phyloP scores from a whole-genome alignment of 805 yeast species.

The Ogataea zsoltii region DNA sequence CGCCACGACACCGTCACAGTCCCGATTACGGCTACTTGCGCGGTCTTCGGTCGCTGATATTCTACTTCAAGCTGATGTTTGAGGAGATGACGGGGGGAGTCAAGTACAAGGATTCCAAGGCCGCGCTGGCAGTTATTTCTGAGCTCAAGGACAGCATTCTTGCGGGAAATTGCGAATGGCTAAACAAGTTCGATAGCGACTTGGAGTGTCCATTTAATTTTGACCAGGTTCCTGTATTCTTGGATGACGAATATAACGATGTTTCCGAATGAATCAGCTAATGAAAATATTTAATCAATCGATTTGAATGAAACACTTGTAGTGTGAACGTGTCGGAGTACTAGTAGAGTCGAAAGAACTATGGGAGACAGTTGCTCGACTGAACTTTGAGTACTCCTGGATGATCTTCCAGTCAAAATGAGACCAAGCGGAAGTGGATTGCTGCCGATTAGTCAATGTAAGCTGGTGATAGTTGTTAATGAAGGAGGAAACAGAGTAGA shows the following conservation, averaged over 20 bases:
- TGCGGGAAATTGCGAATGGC: conserved; percentile 33
- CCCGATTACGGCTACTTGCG: conserved; percentile 85
- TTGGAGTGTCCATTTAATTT: conserved; percentile 26
- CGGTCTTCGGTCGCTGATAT: conserved; percentile 74
- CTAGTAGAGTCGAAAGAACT: conserved; percentile 25
- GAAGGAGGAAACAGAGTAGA: conserved; percentile 3
- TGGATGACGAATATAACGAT: conserved; percentile 26
- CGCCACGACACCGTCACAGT: conserved; percentile 63
- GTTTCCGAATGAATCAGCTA: conserved; percentile 28
- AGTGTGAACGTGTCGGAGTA: conserved; percentile 20
- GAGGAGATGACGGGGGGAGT: conserved; percentile 47
- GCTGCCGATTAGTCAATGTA: conserved; percentile 25
- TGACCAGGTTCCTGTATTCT: conserved; percentile 24
- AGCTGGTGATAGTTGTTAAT: conserved; percentile 24
- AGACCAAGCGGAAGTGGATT: conserved; percentile 20
- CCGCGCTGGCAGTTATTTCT: conserved; percentile 20
- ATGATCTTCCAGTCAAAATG: conserved; percentile 28
- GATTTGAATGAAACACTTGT: too few species aligned
- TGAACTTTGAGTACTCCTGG: conserved; percentile 22
- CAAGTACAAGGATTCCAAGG: conserved; percentile 20
- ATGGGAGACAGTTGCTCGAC: conserved; percentile 17
- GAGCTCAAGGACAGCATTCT: conserved; percentile 22
- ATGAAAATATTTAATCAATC: too few species aligned
- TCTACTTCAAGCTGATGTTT: conserved; percentile 65
- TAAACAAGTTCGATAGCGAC: conserved; percentile 33